Evolutionary conservation across 495 filamentous ascomycete genomes (phyloP), one percentile per base, ranked within the genome.

Genomic region (Trichoderma orchidacearum): DNA sequence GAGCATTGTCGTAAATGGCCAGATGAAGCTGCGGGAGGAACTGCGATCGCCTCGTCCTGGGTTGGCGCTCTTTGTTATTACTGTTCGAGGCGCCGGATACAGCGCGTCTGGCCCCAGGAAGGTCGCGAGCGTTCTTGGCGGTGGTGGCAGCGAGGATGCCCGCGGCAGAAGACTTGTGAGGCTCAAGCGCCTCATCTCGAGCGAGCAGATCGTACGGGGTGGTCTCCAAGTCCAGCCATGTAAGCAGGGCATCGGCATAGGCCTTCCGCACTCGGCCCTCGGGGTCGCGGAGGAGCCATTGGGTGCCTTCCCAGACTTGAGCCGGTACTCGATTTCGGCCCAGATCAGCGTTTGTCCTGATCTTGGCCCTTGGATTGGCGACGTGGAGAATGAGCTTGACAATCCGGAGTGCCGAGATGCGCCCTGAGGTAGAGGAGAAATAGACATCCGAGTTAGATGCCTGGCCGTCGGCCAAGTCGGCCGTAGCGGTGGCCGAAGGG

Each of bases 11-110:
- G 65, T 93, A 95, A 27, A 93, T 80, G 38, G 87, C 84, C 30
- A 96, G 75, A 68, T 95, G 89, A 9, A 96, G 71, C n/a, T 93
- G 74, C 61, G 86, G 83, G 23, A 96, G 74, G 65, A 91, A 95
- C 27, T 80, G 84, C 11, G 82, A 84, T 54, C 79, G 76, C 8
- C 74, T 71, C 55, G 79, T 79, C 7, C 68, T 62, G 4, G 80
- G 74, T 59, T 79, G 85, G 34, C 85, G 82, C 29, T 70, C 68
- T 62, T 79, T 74, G 41, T 77, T 74, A n/a, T 82, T 84, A 5
- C 83, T 77, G 41, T 77, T 75, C 17, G 83, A 85, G 7, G 83
- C 78, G 61, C 78, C 85, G n/a, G 85, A 87, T 11, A 83, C 84
- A 15, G 79, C 84, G 60, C 87, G 75, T 63, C 82, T 81, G 9